These are phyloP conservation scores for Russula earlei DNA, from an alignment of 768 basidiomycete genomes.

Conservation along the genomic window DNA sequence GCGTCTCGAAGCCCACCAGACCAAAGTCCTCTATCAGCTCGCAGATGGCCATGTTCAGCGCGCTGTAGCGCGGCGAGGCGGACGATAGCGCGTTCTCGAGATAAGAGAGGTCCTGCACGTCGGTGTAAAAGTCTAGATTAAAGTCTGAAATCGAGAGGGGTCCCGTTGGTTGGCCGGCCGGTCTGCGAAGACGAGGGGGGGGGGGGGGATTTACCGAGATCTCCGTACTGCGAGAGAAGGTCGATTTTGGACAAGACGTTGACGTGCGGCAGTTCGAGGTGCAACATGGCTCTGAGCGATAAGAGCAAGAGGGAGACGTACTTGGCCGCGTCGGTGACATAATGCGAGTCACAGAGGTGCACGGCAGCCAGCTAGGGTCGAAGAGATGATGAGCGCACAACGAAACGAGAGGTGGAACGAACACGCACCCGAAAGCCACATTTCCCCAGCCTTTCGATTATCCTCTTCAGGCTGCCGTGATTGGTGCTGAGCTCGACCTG, in stretches of 20 bases:
- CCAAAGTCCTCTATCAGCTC: conserved; percentile 90
- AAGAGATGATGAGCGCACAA: not conserved
- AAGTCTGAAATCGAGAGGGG: conserved; percentile 52
- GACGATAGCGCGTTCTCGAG: conserved; percentile 66
- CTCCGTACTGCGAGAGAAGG: conserved; percentile 81
- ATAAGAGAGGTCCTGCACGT: conserved; percentile 91
- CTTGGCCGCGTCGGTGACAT: conserved; percentile 92
- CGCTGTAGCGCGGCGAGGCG: conserved; percentile 57
- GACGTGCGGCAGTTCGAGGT: conserved; percentile 94
- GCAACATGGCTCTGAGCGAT: conserved; percentile 94
- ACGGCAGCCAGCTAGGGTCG: conserved; percentile 37
- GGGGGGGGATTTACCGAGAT: conserved; percentile 51
- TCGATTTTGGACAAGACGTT: conserved; percentile 97
- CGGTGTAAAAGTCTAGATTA: conserved; percentile 95
- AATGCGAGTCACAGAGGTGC: conserved; percentile 94
- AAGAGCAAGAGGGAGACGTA: conserved; percentile 89
- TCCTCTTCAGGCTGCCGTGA: conserved; percentile 71
- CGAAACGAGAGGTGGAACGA: conserved; percentile 8
- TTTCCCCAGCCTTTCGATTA: conserved; percentile 65
- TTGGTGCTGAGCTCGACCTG: conserved; percentile 98
- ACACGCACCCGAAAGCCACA: conserved; percentile 71
- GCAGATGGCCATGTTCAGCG: conserved; percentile 83
- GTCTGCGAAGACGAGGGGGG: too few relatives aligned
- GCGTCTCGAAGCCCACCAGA: conserved; percentile 91
- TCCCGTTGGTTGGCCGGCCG: too few relatives aligned